phyloP scores from a whole-genome alignment of 2,329 filamentous ascomycete species.

The Penicillium corylophilum region DNA sequence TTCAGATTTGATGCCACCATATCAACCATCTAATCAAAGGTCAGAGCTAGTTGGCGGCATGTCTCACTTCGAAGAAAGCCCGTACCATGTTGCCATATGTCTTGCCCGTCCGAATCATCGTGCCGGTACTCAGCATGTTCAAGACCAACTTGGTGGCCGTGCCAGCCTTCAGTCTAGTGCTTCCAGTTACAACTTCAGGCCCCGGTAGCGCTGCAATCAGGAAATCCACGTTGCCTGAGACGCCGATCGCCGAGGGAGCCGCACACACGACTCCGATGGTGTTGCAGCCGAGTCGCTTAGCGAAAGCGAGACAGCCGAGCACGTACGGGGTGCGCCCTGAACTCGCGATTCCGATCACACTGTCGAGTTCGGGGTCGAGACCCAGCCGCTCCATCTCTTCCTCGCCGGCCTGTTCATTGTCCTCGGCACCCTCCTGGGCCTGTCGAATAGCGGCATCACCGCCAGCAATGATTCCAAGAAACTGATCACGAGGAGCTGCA shows the following conservation, averaged over 20 bases:
- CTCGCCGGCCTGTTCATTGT: conserved; percentile 33
- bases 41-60: not conserved
- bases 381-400: conserved; percentile 31
- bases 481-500: conserved; percentile 40
- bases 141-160: conserved; percentile 48
- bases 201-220: conserved; percentile 44
- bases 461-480: conserved; percentile 44
- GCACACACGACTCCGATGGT: conserved; percentile 44
- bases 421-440: conserved; percentile 46
- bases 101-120: conserved; percentile 44
- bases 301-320: conserved; percentile 39
- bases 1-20: conserved; percentile 42
- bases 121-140: conserved; percentile 47
- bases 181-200: conserved; percentile 47
- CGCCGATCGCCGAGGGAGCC: conserved; percentile 33
- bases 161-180: conserved; percentile 48
- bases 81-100: conserved; percentile 45
- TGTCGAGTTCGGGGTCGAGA: conserved; percentile 34
- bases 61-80: not conserved
- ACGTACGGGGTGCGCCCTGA: conserved; percentile 48
- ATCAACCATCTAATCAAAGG: conserved; percentile 33
- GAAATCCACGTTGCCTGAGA: conserved; percentile 27
- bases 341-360: conserved; percentile 45
- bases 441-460: conserved; percentile 43
- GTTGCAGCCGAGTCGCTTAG: conserved; percentile 34